Evolutionary conservation across 495 filamentous ascomycete species (phyloP), one percentile per base, ranked within the genome.

Genomic region (Aspergillus panamensis): DNA sequence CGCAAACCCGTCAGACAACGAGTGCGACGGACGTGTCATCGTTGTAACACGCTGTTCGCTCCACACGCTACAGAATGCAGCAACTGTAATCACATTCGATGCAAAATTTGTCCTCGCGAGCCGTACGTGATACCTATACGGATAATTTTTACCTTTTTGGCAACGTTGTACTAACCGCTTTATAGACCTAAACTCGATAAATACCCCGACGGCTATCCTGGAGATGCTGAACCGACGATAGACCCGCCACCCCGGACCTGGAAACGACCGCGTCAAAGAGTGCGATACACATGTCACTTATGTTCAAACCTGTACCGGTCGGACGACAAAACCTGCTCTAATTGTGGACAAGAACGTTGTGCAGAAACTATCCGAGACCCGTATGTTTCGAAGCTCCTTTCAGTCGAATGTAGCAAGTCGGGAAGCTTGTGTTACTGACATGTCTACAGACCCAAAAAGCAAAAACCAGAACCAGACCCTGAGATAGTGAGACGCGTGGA

Each of bases 41-140:
- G 82, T 50, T 96, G 92, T 66, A 64, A 82, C 44, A 83, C 77
- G 12, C 63, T 82, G 12, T 96, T 94, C 68, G 71, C 62, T 12
- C 67, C 73, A 8, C 70, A 78, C 33, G 71, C 76, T 32, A 87
- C 84, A 65, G 78, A 85, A 51, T 96, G 92, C 67, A 71, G 73
- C 13, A 81, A 77, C 55, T 96, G 91, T 68, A 77, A 77, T 42
- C 92, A 97, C 73, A 65, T 79, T 25, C 87, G 90, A 37, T 96
- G 92, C 82, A 88, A 83, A 61, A 82, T 81, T 55, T 96, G 91
- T 71, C 91, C 89, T 12, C 76, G 91, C 40, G 86, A 90, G 57
- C 90, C 91, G 87, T 91, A 84, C 70, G 88, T 85, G 51, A 45
- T 42, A 31, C 55, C 30, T 19, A 40, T 7, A 16, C 19, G 17